Evolutionary conservation across 257 asterid species (phyloP).

Genomic region (Salvia rosmarinus): DNA sequence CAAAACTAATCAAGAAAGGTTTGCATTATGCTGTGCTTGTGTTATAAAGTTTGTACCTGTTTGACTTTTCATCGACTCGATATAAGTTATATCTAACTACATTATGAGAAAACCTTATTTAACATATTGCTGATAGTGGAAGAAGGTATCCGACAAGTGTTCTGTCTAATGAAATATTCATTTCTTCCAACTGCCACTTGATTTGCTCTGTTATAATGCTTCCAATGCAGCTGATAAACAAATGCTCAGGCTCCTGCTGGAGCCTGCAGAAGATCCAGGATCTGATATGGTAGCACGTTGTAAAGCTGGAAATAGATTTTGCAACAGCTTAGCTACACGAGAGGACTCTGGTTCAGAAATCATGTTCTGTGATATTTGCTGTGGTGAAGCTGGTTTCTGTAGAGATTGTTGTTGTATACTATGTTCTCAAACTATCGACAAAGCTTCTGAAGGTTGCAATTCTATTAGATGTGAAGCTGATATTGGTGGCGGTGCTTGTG

Average conservation of each 20-base stretch:
- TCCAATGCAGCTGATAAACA: slow-evolving; percentile 37
- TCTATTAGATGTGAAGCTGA: slow-evolving; percentile 70
- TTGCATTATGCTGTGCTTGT: slow-evolving; percentile 19
- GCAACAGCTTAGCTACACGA: slow-evolving; percentile 57
- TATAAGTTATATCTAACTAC: neutral
- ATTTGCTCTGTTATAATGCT: slow-evolving; percentile 19
- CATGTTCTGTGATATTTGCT: slow-evolving; percentile 79
- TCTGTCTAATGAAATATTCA: neutral
- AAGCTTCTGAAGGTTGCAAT: slow-evolving; percentile 44
- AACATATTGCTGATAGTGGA: neutral
- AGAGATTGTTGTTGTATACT: slow-evolving; percentile 86
- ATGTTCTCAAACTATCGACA: slow-evolving; percentile 56
- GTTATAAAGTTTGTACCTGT: neutral
- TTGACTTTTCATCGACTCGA: neutral
- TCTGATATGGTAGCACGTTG: slow-evolving; percentile 42
- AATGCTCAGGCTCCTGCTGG: slow-evolving; percentile 27
- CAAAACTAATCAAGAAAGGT: slow-evolving; percentile 49
- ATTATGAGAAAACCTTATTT: neutral
- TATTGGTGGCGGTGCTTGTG: slow-evolving; percentile 56
- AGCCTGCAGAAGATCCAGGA: slow-evolving; percentile 37
- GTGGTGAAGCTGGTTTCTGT: slow-evolving; percentile 75
- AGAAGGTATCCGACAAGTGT: neutral
- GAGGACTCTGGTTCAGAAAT: slow-evolving; percentile 42
- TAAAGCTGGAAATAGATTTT: slow-evolving; percentile 64
- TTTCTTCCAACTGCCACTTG: slow-evolving; percentile 9